phyloP scores from a whole-genome alignment of 1,139 yeast species.

The Starmera stellimalicola region DNA sequence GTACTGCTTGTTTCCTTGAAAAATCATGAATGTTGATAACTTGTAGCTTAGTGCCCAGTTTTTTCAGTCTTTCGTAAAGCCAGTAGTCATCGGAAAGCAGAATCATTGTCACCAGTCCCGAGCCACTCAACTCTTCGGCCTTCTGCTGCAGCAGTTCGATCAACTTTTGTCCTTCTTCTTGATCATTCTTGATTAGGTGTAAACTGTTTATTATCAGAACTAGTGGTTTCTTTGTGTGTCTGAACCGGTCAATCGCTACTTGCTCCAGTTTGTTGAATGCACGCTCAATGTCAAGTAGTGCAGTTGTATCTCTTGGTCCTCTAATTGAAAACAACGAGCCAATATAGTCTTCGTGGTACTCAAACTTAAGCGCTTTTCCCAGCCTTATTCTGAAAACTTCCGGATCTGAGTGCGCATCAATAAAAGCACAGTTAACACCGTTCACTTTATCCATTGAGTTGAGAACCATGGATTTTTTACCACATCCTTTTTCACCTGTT shows the following conservation, averaged over 20 bases:
- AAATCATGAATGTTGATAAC: constrained; percentile 65
- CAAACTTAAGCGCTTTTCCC: constrained; percentile 68
- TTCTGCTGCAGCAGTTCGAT: constrained; percentile 78
- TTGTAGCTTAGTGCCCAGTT: constrained; percentile 66
- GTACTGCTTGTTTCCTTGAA: constrained; percentile 43
- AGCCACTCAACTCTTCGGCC: constrained; percentile 70
- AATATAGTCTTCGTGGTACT: constrained; percentile 71
- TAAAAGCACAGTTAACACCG: constrained; percentile 58
- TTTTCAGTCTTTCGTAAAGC: constrained; percentile 72
- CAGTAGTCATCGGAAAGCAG: constrained; percentile 84
- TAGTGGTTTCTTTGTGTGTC: constrained; percentile 41
- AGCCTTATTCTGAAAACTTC: constrained; percentile 71
- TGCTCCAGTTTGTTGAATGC: constrained; percentile 71
- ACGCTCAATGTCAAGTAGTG: constrained; percentile 71
- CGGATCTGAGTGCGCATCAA: constrained; percentile 84
- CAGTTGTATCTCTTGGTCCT: constrained; percentile 83
- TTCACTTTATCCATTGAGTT: constrained; percentile 51
- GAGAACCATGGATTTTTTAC: constrained; percentile 50
- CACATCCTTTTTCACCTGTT: constrained; percentile 83
- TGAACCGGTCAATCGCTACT: constrained; percentile 49
- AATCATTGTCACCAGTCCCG: constrained; percentile 66
- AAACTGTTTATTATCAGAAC: constrained; percentile 65
- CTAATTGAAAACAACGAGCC: constrained; percentile 76
- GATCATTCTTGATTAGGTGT: constrained; percentile 63
- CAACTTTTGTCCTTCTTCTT: constrained; percentile 50